Base-by-base conservation (phyloP, 2,329 filamentous ascomycete genomes). In the Coniochaeta sp. region DNA sequence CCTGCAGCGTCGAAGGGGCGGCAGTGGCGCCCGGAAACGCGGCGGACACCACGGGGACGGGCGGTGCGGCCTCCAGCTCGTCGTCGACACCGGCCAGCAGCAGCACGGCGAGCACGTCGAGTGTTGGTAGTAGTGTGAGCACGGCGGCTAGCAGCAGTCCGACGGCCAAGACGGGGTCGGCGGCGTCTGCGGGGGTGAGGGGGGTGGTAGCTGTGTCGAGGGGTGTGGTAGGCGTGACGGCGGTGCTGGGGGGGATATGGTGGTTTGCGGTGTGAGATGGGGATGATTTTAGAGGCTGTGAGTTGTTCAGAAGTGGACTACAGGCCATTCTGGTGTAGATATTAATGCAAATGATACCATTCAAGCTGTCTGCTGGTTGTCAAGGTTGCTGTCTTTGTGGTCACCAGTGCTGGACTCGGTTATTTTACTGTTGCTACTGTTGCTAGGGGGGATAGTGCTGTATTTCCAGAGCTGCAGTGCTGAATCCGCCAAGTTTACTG, bases 1-100 rank as follows among this genome's bases (percentile, higher is more conserved):
- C 61, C 1, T 72, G 70, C 42, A 63, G 61, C 4, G 4, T 59
- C 55, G 59, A 59, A 0, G 55, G 58, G 16, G 54, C 54, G 1
- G 54, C 54, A 1, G 55, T 57, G 34, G 17, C 55, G 10, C 12
- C 28, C 5, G 19, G 54, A 4, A 4, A 55, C 26, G 34, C 52
- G 2, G n/a, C 14, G 2, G 14, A 10, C 17, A 56, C 54, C 4
- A n/a, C 12, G 2, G 47, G 26, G 5, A 30, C 47, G 9, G 47
- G 47, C 24, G 24, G 24, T 6, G 26, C 47, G 14, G 47, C 47
- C n/a, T n/a, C n/a, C 17, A 28, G 47, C 47, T 30, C 47, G 5
- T 28, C 47, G 14, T 12, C 24, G 2, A 52, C 26, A 1, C 14
- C 47, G 24, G n/a, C n/a, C n/a, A n/a, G n/a, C n/a, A n/a, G n/a